These are phyloP conservation scores for Conringia planisiliqua DNA, from an alignment of 345 rosid genomes.

Conservation along the genomic window DNA sequence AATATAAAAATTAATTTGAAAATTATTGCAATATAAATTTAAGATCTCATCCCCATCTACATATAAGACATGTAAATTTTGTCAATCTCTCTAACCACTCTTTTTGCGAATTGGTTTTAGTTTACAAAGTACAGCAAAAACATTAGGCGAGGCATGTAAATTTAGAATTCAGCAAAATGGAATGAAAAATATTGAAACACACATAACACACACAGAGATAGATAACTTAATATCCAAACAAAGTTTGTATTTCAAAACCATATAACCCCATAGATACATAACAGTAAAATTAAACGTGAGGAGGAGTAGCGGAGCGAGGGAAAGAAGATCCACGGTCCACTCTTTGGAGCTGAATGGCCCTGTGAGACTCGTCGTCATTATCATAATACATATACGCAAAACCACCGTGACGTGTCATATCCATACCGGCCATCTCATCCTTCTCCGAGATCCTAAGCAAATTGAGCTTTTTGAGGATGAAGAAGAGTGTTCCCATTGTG, in stretches of 20 bases:
- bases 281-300: not conserved
- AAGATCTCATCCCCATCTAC: too few species aligned
- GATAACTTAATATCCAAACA: not conserved
- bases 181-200: not conserved
- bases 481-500: slow-evolving; percentile 73
- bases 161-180: not conserved
- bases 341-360: slow-evolving; percentile 34
- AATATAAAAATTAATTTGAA: too few species aligned
- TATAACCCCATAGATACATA: not conserved
- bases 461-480: slow-evolving; percentile 45
- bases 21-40: too few species aligned
- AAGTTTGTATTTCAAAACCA: not conserved
- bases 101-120: not conserved
- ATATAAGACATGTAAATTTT: too few species aligned
- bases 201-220: not conserved
- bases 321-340: slow-evolving; percentile 28
- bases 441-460: slow-evolving; percentile 65
- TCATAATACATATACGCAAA: slow-evolving; percentile 74
- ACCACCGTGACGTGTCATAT: slow-evolving; percentile 79
- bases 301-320: not conserved
- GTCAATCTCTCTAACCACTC: not conserved
- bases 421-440: slow-evolving; percentile 86
- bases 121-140: not conserved
- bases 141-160: not conserved
- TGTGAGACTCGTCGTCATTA: slow-evolving; percentile 40